Evolutionary conservation across 345 rosid species (phyloP), one percentile per base, ranked within the genome.

Genomic region (Rhizophora apiculata): DNA sequence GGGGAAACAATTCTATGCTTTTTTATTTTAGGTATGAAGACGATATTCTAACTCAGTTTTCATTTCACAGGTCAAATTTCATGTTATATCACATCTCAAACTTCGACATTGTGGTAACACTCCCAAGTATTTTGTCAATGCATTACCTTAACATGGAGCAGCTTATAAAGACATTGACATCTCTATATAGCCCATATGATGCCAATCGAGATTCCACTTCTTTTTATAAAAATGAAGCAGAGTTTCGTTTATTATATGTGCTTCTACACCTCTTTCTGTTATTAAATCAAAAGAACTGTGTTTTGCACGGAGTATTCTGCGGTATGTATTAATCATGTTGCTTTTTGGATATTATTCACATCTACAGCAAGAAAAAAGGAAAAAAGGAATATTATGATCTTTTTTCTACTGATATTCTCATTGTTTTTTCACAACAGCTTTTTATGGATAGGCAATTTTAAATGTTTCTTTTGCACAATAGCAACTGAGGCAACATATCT

Each of bases 111-210:
- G 69, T 66, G 74, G 87, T 62, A 71, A 73, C 67, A 64, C 71
- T 67, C 27, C 27, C 85, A 65, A 80, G 69, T 74, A 77, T 79
- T 71, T 79, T 88, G 62, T 79, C 98, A 60, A 61, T 79, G 85
- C 91, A 78, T 69, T 75, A 91, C 82, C 91, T 94, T 68, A 89
- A 94, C 82, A 78, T 83, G 91, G 98, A 94, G 87, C 98, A 94
- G 81, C 92, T 94, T 63, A 77, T 80, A 30, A 94, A 94, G 81
- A 68, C 92, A 64, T 77, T 91, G 68, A 76, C 85, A 46, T 82
- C 98, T 68, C 79, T 94, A 24, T 94, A 87, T 82, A 72, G 78
- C 76, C 80, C 91, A 49, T 94, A 94, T 72, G 96, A 88, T 68
- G 86, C 73, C 78, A 85, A 84, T 81, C 82, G 81, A 71, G 67